phyloP scores from a whole-genome alignment of 306 rosid species.

The Casuarina glauca region DNA sequence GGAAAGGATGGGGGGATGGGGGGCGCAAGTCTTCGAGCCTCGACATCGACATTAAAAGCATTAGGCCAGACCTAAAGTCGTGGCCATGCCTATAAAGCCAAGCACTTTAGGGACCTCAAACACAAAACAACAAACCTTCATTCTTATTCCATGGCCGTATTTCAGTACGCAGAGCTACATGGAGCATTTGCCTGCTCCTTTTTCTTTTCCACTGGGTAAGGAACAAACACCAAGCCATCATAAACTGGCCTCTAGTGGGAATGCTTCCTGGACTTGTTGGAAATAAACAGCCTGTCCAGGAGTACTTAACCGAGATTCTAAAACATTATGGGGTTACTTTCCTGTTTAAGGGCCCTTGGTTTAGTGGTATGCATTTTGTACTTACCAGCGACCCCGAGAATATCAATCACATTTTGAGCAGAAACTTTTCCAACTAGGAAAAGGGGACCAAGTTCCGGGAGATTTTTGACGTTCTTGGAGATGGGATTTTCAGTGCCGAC shows the following conservation, averaged over 20 bases:
- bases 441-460: constrained; percentile 8
- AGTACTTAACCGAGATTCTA: background rate
- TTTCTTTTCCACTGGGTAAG: background rate
- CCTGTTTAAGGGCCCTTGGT: constrained; percentile 27
- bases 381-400: background rate
- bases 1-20: too few species aligned
- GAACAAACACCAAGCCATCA: too few species aligned
- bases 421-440: constrained; percentile 21
- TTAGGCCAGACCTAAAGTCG: too few species aligned
- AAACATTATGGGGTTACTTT: constrained; percentile 1
- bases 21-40: too few species aligned
- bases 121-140: too few species aligned
- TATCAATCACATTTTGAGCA: constrained; percentile 24
- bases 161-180: background rate
- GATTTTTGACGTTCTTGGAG: too few species aligned
- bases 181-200: background rate
- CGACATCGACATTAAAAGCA: too few species aligned
- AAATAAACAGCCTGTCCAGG: background rate
- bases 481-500: too few species aligned
- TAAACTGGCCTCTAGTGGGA: background rate
- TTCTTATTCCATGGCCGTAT: too few species aligned
- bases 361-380: background rate
- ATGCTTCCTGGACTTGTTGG: constrained; percentile 1
- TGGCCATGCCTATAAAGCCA: too few species aligned
- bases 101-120: too few species aligned